Conservation (phyloP, 148 eudicot species). For the Fagopyrum tataricum region DNA sequence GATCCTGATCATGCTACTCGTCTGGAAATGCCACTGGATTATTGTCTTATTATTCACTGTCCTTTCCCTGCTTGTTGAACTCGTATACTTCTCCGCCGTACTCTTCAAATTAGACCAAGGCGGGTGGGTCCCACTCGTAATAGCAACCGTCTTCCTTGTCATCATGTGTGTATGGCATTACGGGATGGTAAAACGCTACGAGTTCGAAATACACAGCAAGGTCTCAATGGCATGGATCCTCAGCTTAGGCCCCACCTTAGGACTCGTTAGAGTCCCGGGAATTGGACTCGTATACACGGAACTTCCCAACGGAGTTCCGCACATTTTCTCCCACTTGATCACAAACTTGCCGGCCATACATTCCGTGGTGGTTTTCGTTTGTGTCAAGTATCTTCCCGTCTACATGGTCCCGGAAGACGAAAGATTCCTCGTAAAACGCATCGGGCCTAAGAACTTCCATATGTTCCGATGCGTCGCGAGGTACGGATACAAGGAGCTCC, state of each 20-base stretch:
- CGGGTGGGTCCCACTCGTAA: constrained; percentile 92
- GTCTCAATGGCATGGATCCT: constrained; percentile 91
- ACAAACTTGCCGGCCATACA: constrained; percentile 92
- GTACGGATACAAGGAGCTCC: constrained; percentile 89
- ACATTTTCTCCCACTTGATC: constrained; percentile 82
- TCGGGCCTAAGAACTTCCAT: constrained; percentile 89
- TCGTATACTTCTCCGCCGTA: constrained; percentile 81
- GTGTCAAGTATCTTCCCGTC: constrained; percentile 88
- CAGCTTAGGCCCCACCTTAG: constrained; percentile 85
- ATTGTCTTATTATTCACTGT: constrained; percentile 60
- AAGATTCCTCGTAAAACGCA: constrained; percentile 76
- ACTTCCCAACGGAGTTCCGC: constrained; percentile 84
- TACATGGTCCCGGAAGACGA: constrained; percentile 87
- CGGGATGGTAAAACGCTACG: constrained; percentile 71
- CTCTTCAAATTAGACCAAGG: constrained; percentile 86
- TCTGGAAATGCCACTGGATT: constrained; percentile 89
- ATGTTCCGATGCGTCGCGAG: constrained; percentile 94
- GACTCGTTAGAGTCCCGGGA: constrained; percentile 88
- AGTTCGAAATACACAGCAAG: constrained; percentile 87
- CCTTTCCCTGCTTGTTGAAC: constrained; percentile 59
- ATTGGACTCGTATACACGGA: constrained; percentile 94
- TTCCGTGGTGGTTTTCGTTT: constrained; percentile 74
- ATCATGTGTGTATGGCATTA: constrained; percentile 94
- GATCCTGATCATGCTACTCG: constrained; percentile 64
- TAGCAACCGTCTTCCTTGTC: constrained; percentile 63